These are phyloP conservation scores for Pythium sukuiense DNA, from an alignment of 352 stramenopile species.

Conservation along the genomic window DNA sequence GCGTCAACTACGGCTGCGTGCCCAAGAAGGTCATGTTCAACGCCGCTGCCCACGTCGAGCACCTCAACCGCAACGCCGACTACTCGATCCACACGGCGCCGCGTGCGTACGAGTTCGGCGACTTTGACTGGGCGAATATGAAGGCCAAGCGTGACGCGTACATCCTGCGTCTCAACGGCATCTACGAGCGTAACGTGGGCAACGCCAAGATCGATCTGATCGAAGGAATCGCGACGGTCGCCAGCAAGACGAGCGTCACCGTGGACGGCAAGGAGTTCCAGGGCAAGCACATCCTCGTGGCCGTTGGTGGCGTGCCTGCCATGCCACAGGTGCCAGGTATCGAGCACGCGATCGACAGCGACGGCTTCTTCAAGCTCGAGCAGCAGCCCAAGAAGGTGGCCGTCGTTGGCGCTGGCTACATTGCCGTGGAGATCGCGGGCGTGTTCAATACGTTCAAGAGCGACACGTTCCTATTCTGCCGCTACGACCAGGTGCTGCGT, in stretches of 20 bases:
- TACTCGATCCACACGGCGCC: conserved; percentile 64
- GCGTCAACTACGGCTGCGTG: conserved; percentile 98
- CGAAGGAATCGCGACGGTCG: conserved; percentile 88
- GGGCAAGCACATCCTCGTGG: conserved; percentile 94
- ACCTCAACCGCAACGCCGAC: conserved; percentile 55
- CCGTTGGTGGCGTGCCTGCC: conserved; percentile 89
- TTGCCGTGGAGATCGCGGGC: conserved; percentile 96
- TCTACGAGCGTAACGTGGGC: conserved; percentile 94
- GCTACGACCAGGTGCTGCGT: conserved; percentile 83
- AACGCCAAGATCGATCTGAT: conserved; percentile 91
- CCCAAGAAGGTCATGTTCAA: conserved; percentile 99
- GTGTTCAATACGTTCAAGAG: conserved; percentile 93
- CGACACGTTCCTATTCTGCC: conserved; percentile 91
- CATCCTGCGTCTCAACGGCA: conserved; percentile 94
- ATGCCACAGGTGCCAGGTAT: conserved; percentile 84
- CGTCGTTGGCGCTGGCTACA: conserved; percentile 98
- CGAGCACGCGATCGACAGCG: conserved; percentile 93
- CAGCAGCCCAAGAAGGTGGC: conserved; percentile 91
- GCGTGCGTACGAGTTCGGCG: conserved; percentile 50
- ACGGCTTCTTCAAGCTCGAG: conserved; percentile 98
- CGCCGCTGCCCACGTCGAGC: conserved; percentile 80
- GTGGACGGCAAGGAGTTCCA: conserved; percentile 77
- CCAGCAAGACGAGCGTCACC: conserved; percentile 66
- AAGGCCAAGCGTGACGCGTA: conserved; percentile 94
- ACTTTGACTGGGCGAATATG: conserved; percentile 92